Evolutionary conservation across 495 filamentous ascomycete species (phyloP).

Genomic region (Aspergillus homomorphus): DNA sequence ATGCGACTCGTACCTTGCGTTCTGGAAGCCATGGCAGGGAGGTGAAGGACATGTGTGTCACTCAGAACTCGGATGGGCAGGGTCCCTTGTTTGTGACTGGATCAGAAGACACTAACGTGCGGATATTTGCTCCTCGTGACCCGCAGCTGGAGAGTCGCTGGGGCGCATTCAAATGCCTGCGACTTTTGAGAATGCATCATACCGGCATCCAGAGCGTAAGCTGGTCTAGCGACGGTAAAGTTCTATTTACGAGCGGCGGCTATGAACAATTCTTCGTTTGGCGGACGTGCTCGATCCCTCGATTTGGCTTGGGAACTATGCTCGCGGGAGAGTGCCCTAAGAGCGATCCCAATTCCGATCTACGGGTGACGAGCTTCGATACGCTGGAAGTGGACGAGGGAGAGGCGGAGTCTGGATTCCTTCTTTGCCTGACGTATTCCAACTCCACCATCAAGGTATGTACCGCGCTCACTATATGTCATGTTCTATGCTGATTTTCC

Average conservation of each 20-base stretch:
- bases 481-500: conserved; percentile 7
- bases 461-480: neutral
- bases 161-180: conserved; percentile 50
- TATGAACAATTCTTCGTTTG: conserved; percentile 88
- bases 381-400: conserved; percentile 40
- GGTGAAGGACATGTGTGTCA: conserved; percentile 71
- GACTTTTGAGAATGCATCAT: conserved; percentile 68
- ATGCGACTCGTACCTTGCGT: conserved; percentile 54
- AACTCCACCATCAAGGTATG: conserved; percentile 69
- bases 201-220: conserved; percentile 79
- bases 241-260: conserved; percentile 80
- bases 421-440: conserved; percentile 68
- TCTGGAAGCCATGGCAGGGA: conserved; percentile 81
- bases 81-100: conserved; percentile 66
- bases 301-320: conserved; percentile 55
- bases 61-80: conserved; percentile 13
- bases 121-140: conserved; percentile 44
- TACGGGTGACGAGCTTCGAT: conserved; percentile 76
- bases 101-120: conserved; percentile 83
- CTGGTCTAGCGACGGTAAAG: conserved; percentile 63
- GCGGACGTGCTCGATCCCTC: conserved; percentile 56
- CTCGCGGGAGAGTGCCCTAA: conserved; percentile 62
- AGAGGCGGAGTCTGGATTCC: conserved; percentile 27
- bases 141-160: conserved; percentile 21
- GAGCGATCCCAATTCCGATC: conserved; percentile 59